Base-by-base conservation (phyloP, 208 protist genomes). In the Trypanosoma caninum region DNA sequence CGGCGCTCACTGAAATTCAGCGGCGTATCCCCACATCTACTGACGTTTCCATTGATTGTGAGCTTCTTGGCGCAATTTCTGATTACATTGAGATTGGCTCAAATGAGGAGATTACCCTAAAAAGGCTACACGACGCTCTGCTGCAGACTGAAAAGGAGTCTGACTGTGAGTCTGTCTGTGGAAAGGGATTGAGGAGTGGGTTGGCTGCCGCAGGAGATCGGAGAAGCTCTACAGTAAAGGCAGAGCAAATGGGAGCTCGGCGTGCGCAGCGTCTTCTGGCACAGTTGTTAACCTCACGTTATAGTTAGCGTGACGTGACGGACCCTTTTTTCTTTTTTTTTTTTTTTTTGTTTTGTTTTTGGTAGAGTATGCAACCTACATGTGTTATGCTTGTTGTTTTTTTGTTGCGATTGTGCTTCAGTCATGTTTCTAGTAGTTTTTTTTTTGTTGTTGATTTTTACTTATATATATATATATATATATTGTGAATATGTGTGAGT, bases 61-160 rank as follows among this genome's bases (percentile, higher is more conserved):
- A 48, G 3, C 30, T 71, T 20, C 50, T 71, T 33, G 41, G 40
- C 22, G 65, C 47, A 30, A 40, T 71, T 38, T 46, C 65, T 1
- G 65, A 71, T 45, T 71, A 71, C 41, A 65, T 71, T 58, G 65
- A 71, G 31, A 20, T 51, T 7, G 65, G 57, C 27, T 16, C 27
- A 37, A 23, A 13, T 16, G 41, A 20, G 11, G 50, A 58, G 9
- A 31, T 35, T 25, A 65, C 65, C 0, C 40, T 71, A 20, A 44
- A 46, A 8, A 18, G 50, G 1, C 41, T 71, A 18, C 55, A 51
- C 10, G 31, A 22, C 25, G 50, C 38, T 16, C 41, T 71, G 16
- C 40, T 46, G 28, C 31, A 37, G 18, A 20, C 45, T 16, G 40
- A 20, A n/a, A 41, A 44, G 22, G 23, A 9, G 6, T 23, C 11